A percentile compares a stretch with the other conserved stretches of the same genome.
phyloP scores from a whole-genome alignment of 2,329 filamentous ascomycete species.

The Conoideocrella luteorostrata region DNA sequence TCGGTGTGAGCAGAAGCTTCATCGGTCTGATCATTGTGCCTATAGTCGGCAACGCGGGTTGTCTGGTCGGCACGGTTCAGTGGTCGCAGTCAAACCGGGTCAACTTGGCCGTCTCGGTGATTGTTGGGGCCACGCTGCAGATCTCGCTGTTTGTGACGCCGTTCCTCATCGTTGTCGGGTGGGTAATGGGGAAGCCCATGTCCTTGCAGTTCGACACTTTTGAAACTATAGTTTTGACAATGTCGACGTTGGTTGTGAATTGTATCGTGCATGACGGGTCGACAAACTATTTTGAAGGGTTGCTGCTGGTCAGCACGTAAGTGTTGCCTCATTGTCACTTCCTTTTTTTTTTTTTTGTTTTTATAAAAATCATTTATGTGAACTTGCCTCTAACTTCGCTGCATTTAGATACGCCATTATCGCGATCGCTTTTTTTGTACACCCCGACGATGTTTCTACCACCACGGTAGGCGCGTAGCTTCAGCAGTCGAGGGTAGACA shows the following conservation, averaged over 20 bases:
- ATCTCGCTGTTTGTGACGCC: constrained; percentile 15
- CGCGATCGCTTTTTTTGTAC: constrained; percentile 12
- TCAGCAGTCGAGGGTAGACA: no score
- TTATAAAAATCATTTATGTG: no score
- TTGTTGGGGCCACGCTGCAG: constrained; percentile 14
- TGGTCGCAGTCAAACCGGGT: constrained; percentile 12
- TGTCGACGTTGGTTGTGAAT: constrained; percentile 14
- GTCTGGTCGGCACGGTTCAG: constrained; percentile 13
- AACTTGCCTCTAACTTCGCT: no score
- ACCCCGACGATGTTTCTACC: constrained; percentile 9
- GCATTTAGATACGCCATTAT: constrained; percentile 10
- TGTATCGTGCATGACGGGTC: constrained; percentile 12
- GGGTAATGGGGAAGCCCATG: constrained; percentile 12
- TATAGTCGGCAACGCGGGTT: constrained; percentile 13
- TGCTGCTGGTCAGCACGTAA: constrained; percentile 13
- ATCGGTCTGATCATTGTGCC: constrained; percentile 14
- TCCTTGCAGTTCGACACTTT: constrained; percentile 14
- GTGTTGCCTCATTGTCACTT: constrained; percentile 1
- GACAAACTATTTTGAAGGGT: constrained; percentile 14
- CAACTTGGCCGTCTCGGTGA: constrained; percentile 14
- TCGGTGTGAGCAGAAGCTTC: constrained; percentile 13
- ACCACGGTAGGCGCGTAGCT: no score
- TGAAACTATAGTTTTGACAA: constrained; percentile 12
- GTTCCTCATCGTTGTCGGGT: constrained; percentile 12
- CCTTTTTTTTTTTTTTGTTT: no score